Evolutionary conservation across 2,329 filamentous ascomycete species (phyloP).

Genomic region (Cadophora sp.): DNA sequence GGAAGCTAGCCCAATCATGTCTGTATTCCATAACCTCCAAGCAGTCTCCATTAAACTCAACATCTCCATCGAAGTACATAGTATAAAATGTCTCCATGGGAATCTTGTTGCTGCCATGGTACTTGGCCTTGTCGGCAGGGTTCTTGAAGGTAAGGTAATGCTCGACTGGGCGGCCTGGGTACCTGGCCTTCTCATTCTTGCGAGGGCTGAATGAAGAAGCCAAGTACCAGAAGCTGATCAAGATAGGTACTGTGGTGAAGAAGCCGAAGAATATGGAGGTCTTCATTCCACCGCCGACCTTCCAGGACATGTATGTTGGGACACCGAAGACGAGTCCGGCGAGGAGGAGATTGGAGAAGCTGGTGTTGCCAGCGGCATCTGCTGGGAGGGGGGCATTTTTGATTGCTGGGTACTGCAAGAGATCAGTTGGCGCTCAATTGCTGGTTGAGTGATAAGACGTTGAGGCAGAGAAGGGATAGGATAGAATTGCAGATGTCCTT

Average conservation of each 20-base stretch:
- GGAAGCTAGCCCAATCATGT: slow-evolving; percentile 96
- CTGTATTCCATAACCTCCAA: slow-evolving; percentile 91
- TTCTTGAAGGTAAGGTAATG: slow-evolving; percentile 86
- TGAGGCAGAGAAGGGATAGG: background rate
- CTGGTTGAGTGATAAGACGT: slow-evolving; percentile 11
- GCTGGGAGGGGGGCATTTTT: slow-evolving; percentile 94
- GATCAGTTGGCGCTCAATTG: slow-evolving; percentile 39
- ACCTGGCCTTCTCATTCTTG: slow-evolving; percentile 89
- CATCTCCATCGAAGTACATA: slow-evolving; percentile 95
- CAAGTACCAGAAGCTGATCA: slow-evolving; percentile 82
- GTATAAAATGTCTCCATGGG: slow-evolving; percentile 95
- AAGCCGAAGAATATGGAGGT: slow-evolving; percentile 87
- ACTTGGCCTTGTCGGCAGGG: slow-evolving; percentile 65
- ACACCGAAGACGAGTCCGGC: slow-evolving; percentile 72
- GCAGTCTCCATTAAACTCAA: slow-evolving; percentile 93
- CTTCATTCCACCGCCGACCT: slow-evolving; percentile 83
- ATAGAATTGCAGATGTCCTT: background rate
- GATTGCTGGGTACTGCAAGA: slow-evolving; percentile 78
- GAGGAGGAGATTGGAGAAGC: slow-evolving; percentile 85
- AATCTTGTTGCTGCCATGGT: slow-evolving; percentile 80
- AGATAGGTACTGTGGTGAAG: slow-evolving; percentile 78
- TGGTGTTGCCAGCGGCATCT: slow-evolving; percentile 82
- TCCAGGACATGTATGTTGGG: slow-evolving; percentile 83
- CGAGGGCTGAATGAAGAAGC: slow-evolving; percentile 83
- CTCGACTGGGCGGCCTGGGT: slow-evolving; percentile 86